Conservation (phyloP, 495 filamentous ascomycete species). For the Bacidia gigantensis region DNA sequence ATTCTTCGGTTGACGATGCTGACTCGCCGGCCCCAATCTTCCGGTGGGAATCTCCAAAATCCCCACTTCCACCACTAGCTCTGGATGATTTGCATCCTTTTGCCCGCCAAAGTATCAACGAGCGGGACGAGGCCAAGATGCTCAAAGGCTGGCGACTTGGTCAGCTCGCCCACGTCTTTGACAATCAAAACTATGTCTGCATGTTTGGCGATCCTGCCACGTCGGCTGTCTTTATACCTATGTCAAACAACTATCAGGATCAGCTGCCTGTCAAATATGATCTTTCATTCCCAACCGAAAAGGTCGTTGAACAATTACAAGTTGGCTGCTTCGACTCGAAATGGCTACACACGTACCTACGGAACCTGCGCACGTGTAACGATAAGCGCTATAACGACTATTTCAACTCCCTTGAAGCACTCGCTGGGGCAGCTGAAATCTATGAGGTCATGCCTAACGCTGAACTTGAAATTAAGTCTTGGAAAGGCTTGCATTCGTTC, state of each 20-base stretch:
- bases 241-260: neutral
- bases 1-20: neutral
- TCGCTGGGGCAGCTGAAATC: constrained; percentile 5
- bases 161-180: neutral
- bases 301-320: neutral
- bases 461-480: constrained; percentile 3
- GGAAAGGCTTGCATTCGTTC: neutral
- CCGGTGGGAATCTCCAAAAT: neutral
- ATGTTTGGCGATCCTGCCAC: neutral
- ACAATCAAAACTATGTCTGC: neutral
- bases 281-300: neutral
- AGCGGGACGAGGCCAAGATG: neutral
- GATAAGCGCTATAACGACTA: constrained; percentile 1
- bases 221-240: neutral
- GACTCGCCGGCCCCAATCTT: neutral
- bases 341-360: neutral
- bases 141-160: neutral
- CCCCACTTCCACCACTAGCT: neutral
- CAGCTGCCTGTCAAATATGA: neutral
- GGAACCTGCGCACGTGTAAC: neutral
- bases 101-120: neutral
- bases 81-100: neutral
- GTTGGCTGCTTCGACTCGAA: neutral
- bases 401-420: constrained; percentile 2
- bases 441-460: constrained; percentile 3